phyloP scores from a whole-genome alignment of 139 green algal species.

The Chlamydomonas sp. region DNA sequence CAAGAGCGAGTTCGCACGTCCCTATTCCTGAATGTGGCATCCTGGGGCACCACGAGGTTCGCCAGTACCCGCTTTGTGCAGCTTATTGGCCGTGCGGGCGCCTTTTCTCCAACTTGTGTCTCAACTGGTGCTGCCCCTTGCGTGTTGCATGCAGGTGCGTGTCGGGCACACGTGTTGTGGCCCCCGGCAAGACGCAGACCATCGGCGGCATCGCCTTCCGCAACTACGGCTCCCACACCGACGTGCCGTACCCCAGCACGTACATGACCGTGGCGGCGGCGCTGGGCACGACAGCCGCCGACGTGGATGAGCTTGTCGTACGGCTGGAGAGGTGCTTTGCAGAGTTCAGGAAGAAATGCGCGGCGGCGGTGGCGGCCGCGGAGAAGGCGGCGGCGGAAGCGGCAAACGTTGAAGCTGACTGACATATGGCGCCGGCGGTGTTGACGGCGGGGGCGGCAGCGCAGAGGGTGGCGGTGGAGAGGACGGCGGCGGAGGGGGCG shows the following conservation, averaged over 20 bases:
- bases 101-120: not conserved
- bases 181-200: conserved; percentile 59
- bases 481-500: too few relatives aligned
- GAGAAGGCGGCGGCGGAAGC: too few relatives aligned
- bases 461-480: too few relatives aligned
- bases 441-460: too few relatives aligned
- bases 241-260: conserved; percentile 71
- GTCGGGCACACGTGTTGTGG: conserved; percentile 88
- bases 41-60: not conserved
- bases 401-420: too few relatives aligned
- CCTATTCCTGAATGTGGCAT: not conserved
- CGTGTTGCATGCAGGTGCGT: conserved; percentile 61
- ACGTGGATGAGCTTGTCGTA: conserved; percentile 79
- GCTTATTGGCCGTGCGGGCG: not conserved
- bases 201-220: conserved; percentile 80
- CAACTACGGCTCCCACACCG: conserved; percentile 79
- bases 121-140: too few relatives aligned
- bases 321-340: conserved; percentile 54
- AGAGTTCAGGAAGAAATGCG: conserved; percentile 32
- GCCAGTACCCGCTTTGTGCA: not conserved
- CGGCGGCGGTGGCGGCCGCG: too few relatives aligned
- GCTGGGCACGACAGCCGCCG: conserved; percentile 70
- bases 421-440: too few relatives aligned
- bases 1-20: not conserved
- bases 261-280: conserved; percentile 93